Evolutionary conservation across 768 basidiomycete species (phyloP), one percentile per base, ranked within the genome.

Genomic region (Podaxis pistillaris): DNA sequence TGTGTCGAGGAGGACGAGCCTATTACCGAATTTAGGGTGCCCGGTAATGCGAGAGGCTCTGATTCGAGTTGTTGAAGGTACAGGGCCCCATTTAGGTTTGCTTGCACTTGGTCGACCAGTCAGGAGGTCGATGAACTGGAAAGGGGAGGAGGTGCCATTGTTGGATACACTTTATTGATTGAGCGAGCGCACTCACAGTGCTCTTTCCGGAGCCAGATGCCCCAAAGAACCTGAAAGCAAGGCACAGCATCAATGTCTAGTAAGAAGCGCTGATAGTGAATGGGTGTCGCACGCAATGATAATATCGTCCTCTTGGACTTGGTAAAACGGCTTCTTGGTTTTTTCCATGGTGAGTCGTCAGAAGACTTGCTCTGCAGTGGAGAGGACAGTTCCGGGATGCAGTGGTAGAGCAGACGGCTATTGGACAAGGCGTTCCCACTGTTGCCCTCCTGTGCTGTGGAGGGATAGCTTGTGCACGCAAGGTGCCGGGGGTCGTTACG

Each of bases 1-100:
- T 5, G 71, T 74, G 33, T 82, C 82, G 22, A 82, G 73, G 6
- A 82, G 65, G 2, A 72, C 74, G 52, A 82, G 70, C 2, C 58
- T 40, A 28, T 62, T 47, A 8, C 37, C 61, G 50, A 56, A 62
- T 33, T 58, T 72, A 24, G 63, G 60, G 44, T 70, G 71, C 2
- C 33, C 33, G 33, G 33, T 33, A 1, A 74, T 58, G 8, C 71
- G 63, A 2, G 73, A 70, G 4, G 74, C 72, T 33, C 33, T 67
- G 69, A 15, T 83, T 71, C 24, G 70, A 67, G 44, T 68, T 68
- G 17, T 81, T 83, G 51, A 73, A 76, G 36, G 80, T 79, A 59
- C 73, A 68, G 46, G 79, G 44, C 7, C 56, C 56, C 15, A 57
- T 37, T 22, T 68, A 66, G 2, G 71, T 57, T 4, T 64, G 56